A percentile compares a stretch with the other conserved stretches of the same genome.
These are phyloP conservation scores for Emericellopsis atlantica DNA, from an alignment of 2,329 filamentous ascomycete genomes.

Conservation along the genomic window DNA sequence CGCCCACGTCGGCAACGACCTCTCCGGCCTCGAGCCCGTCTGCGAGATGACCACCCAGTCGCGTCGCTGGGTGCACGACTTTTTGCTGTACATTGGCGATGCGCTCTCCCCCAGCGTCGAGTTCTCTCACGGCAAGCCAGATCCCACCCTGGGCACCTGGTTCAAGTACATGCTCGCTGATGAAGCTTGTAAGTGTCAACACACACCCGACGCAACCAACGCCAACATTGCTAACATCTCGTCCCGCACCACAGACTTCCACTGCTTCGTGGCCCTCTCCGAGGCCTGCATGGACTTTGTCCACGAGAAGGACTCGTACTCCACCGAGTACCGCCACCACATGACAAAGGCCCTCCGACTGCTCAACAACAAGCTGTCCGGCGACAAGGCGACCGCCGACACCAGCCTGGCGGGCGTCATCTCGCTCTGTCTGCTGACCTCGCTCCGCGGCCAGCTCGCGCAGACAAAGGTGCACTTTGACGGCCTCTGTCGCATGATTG, in stretches of 20 bases:
- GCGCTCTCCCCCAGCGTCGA: constrained; percentile 1
- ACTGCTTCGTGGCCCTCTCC: constrained; percentile 11
- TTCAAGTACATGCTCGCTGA: constrained; percentile 13
- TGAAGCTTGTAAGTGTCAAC: constrained; percentile 15
- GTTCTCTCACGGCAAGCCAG: constrained; percentile 1
- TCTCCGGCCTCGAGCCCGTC: constrained; percentile 1
- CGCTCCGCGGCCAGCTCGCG: constrained; percentile 8
- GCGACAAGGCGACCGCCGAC: constrained; percentile 10
- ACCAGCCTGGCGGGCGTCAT: constrained; percentile 14
- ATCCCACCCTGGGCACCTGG: constrained; percentile 8
- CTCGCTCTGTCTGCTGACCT: constrained; percentile 11
- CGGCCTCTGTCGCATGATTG: constrained; percentile 14
- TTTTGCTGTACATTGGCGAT: background rate
- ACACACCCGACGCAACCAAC: background rate
- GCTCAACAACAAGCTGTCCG: constrained; percentile 14
- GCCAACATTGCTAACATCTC: background rate
- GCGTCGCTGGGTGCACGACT: background rate
- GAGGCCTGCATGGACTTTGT: constrained; percentile 2
- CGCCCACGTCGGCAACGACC: constrained; percentile 1
- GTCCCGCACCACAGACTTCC: constrained; percentile 10
- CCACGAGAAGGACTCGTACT: constrained; percentile 1
- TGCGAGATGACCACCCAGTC: constrained; percentile 3
- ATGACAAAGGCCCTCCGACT: constrained; percentile 11
- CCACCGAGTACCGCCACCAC: constrained; percentile 9
- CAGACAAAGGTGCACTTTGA: constrained; percentile 14